These are phyloP conservation scores for Sporothrix brunneoviolacea DNA, from an alignment of 2,329 filamentous ascomycete species.

Conservation along the genomic window DNA sequence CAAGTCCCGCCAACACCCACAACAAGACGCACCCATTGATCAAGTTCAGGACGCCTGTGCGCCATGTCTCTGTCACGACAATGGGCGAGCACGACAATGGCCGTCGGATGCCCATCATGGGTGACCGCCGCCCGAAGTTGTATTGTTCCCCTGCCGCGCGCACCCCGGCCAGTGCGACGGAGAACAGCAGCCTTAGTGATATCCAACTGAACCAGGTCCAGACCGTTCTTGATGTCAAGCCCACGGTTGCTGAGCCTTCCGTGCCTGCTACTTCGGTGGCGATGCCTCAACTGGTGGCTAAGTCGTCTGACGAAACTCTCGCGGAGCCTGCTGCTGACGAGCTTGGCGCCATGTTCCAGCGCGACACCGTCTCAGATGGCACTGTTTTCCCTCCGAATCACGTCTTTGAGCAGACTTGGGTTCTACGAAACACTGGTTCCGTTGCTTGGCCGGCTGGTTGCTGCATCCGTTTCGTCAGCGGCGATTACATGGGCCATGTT, in stretches of 20 bases:
- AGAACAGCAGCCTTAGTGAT: background rate
- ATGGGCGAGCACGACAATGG: slow-evolving; percentile 68
- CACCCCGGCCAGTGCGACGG: background rate
- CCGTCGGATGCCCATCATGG: slow-evolving; percentile 60
- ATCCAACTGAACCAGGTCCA: slow-evolving; percentile 32
- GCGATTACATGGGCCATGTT: slow-evolving; percentile 92
- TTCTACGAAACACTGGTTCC: slow-evolving; percentile 76
- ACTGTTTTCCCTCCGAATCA: slow-evolving; percentile 62
- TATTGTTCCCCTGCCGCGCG: slow-evolving; percentile 16
- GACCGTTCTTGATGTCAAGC: slow-evolving; percentile 67
- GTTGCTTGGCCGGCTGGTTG: slow-evolving; percentile 80
- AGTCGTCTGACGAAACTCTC: background rate
- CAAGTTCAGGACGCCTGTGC: slow-evolving; percentile 91
- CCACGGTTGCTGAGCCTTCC: slow-evolving; percentile 24
- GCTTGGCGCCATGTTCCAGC: slow-evolving; percentile 58
- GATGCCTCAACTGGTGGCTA: slow-evolving; percentile 8
- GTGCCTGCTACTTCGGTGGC: slow-evolving; percentile 8
- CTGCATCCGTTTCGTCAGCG: slow-evolving; percentile 83
- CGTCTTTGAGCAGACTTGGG: slow-evolving; percentile 86
- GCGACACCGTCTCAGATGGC: slow-evolving; percentile 74
- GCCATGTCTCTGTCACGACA: slow-evolving; percentile 80
- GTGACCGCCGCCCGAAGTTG: slow-evolving; percentile 45
- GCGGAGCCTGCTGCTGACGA: slow-evolving; percentile 24
- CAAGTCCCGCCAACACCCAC: slow-evolving; percentile 74
- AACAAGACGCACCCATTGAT: slow-evolving; percentile 96